These are phyloP conservation scores for Aspergillus sp. DNA, from an alignment of 2,329 filamentous ascomycete genomes.

Conservation along the genomic window DNA sequence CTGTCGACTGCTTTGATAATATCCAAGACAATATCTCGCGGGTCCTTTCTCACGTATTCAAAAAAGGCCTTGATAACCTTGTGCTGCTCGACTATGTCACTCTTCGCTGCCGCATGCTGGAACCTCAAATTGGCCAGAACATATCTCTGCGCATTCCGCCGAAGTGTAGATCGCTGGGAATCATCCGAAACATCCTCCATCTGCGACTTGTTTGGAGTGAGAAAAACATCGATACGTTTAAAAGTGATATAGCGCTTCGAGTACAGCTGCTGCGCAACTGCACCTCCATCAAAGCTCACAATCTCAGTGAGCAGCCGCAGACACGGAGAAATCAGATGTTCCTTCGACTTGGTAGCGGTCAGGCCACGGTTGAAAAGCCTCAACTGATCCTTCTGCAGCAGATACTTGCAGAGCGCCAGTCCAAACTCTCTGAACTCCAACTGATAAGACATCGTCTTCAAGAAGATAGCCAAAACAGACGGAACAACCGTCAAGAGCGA, in stretches of 20 bases:
- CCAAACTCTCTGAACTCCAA: slow-evolving; percentile 68
- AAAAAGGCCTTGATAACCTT: slow-evolving; percentile 61
- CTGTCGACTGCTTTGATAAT: slow-evolving; percentile 62
- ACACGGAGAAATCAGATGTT: slow-evolving; percentile 80
- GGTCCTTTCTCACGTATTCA: slow-evolving; percentile 67
- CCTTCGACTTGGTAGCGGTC: slow-evolving; percentile 70
- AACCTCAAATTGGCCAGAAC: slow-evolving; percentile 70
- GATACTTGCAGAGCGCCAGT: slow-evolving; percentile 65
- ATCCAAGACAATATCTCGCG: slow-evolving; percentile 63
- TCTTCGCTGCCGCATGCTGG: slow-evolving; percentile 66
- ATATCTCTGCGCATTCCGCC: slow-evolving; percentile 75
- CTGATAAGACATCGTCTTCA: slow-evolving; percentile 66
- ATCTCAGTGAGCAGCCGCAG: slow-evolving; percentile 77
- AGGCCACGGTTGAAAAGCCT: slow-evolving; percentile 72
- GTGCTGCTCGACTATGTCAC: slow-evolving; percentile 69
- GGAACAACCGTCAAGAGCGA: slow-evolving; percentile 69
- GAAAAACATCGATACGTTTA: slow-evolving; percentile 68
- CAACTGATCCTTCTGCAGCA: slow-evolving; percentile 71
- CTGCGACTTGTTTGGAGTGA: slow-evolving; percentile 55
- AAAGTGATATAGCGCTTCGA: slow-evolving; percentile 68
- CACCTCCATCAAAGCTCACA: slow-evolving; percentile 76
- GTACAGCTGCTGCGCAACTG: slow-evolving; percentile 67
- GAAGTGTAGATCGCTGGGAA: slow-evolving; percentile 61
- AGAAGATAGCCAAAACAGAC: slow-evolving; percentile 69
- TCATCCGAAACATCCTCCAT: slow-evolving; percentile 53